Evolutionary conservation across 2,329 filamentous ascomycete genomes (phyloP).

Genomic region (Chrysosphaeria jannelii): DNA sequence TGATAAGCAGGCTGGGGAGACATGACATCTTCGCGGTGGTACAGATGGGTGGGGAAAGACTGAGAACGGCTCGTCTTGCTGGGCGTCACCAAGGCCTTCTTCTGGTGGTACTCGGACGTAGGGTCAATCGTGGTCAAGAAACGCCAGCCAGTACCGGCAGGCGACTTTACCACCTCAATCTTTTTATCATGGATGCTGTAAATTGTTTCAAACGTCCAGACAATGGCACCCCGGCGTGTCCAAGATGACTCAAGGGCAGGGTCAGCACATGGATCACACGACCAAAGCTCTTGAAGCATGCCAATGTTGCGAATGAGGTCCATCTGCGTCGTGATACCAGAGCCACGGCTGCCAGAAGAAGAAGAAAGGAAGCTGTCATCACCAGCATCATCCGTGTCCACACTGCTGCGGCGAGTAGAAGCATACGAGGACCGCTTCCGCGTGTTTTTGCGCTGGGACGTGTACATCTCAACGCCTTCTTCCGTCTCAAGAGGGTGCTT

Average conservation of each 20-base stretch:
- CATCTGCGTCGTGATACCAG: slow-evolving; percentile 13
- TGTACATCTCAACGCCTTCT: slow-evolving; percentile 2
- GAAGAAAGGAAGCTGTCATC: slow-evolving; percentile 6
- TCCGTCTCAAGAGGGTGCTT: slow-evolving; percentile 9
- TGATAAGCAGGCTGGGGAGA: slow-evolving; percentile 19
- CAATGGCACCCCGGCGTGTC: slow-evolving; percentile 26
- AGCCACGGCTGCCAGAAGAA: slow-evolving; percentile 5
- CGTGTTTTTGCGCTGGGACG: slow-evolving; percentile 1
- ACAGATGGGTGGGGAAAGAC: slow-evolving; percentile 5
- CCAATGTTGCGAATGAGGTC: slow-evolving; percentile 28
- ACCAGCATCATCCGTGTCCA: slow-evolving; percentile 6
- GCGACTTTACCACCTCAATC: slow-evolving; percentile 15
- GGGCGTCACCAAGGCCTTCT: slow-evolving; percentile 11
- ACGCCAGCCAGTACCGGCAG: slow-evolving; percentile 25
- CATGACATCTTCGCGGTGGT: slow-evolving; percentile 16
- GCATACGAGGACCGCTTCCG: slow-evolving; percentile 5
- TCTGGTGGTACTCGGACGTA: slow-evolving; percentile 25
- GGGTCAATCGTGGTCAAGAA: slow-evolving; percentile 30
- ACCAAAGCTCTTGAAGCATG: slow-evolving; percentile 39
- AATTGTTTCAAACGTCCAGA: slow-evolving; percentile 31
- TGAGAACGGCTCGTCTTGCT: slow-evolving; percentile 1
- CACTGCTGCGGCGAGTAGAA: slow-evolving; percentile 4
- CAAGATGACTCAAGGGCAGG: slow-evolving; percentile 11
- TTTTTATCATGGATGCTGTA: slow-evolving; percentile 13
- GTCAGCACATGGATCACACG: slow-evolving; percentile 13